phyloP scores from a whole-genome alignment of 805 yeast genomes.

The Blastobotrys chiropterorum region DNA sequence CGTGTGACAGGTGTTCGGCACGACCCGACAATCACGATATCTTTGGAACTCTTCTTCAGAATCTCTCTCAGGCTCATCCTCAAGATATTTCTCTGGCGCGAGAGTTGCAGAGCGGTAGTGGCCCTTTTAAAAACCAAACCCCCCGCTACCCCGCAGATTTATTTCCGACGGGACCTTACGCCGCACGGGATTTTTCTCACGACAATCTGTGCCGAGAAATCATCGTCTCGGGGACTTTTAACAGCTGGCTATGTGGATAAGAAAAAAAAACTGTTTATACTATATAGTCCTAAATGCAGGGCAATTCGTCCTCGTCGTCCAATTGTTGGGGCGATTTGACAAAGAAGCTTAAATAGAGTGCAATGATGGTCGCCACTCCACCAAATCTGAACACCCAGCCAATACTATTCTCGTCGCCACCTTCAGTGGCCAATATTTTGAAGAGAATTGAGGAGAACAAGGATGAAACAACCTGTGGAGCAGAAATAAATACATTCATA shows the following conservation, averaged over 20 bases:
- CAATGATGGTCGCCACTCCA: constrained; percentile 45
- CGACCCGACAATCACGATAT: constrained; percentile 35
- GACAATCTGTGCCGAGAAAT: too few relatives aligned
- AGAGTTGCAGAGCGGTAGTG: background rate
- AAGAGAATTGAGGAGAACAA: constrained; percentile 43
- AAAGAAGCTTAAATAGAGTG: constrained; percentile 37
- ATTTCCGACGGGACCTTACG: background rate
- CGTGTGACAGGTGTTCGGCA: constrained; percentile 34
- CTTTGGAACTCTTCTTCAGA: constrained; percentile 12
- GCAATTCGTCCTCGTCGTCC: constrained; percentile 17
- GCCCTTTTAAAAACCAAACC: background rate
- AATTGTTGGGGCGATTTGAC: constrained; percentile 37
- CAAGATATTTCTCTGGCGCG: too few relatives aligned
- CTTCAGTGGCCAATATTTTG: constrained; percentile 30
- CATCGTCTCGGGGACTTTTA: too few relatives aligned
- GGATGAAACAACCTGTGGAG: constrained; percentile 52
- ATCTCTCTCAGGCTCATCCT: background rate
- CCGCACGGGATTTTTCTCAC: too few relatives aligned
- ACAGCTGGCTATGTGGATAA: too few relatives aligned
- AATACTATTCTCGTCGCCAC: constrained; percentile 35
- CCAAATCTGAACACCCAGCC: constrained; percentile 57
- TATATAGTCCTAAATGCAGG: background rate
- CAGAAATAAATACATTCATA: constrained; percentile 52
- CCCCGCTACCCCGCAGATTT: background rate
- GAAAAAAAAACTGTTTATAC: background rate